Evolutionary conservation across 352 stramenopile species (phyloP).

Genomic region (Elongisporangium undulatum): DNA sequence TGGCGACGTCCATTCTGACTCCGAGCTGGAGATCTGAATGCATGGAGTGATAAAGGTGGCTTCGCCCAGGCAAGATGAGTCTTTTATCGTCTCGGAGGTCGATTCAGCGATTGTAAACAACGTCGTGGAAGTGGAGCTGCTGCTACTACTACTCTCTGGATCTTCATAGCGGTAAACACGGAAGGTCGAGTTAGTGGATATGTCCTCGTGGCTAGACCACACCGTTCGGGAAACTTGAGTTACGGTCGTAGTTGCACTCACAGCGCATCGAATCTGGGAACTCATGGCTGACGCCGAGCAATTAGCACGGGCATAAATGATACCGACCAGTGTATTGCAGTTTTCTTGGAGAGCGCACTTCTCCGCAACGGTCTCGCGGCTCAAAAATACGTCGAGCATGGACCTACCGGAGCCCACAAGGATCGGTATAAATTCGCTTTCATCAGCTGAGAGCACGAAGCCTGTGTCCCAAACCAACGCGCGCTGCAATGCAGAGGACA

Average conservation of each 20-base stretch:
- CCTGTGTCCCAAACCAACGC: slow-evolving; percentile 30
- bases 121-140: no score
- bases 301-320: no score
- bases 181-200: neutral
- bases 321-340: no score
- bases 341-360: no score
- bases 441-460: slow-evolving; percentile 3
- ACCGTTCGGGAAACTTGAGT: no score
- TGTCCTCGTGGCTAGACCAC: slow-evolving; percentile 4
- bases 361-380: slow-evolving; percentile 4
- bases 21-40: no score
- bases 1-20: no score
- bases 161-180: slow-evolving; percentile 1
- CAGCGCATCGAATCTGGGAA: no score
- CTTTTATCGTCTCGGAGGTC: no score
- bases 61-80: slow-evolving; percentile 5
- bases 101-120: slow-evolving; percentile 12
- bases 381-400: slow-evolving; percentile 6
- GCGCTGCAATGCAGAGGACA: slow-evolving; percentile 19
- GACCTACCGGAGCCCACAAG: slow-evolving; percentile 4
- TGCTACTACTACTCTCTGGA: no score
- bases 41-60: slow-evolving; percentile 12
- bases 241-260: no score
- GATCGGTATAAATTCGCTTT: slow-evolving; percentile 6
- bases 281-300: no score